Percentiles rank a stretch among this genome's conserved stretches.
Evolutionary conservation across 495 filamentous ascomycete species (phyloP).

Genomic region (Echria macrotheca): DNA sequence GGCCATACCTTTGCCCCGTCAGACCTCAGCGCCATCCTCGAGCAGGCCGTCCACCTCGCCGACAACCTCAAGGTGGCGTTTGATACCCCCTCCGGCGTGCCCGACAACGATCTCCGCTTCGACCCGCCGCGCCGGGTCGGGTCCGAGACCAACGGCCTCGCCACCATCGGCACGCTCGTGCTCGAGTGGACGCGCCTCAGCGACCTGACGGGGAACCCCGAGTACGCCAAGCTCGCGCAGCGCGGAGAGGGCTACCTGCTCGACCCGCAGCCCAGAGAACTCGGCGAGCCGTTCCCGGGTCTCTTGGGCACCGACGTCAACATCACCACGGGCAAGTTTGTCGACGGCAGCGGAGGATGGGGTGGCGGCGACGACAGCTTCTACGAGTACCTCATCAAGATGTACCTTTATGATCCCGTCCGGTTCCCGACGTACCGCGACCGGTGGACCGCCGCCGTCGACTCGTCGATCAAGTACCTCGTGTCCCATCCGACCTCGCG

Average conservation of each 20-base stretch:
- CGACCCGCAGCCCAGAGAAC: slow-evolving; percentile 50
- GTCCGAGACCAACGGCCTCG: slow-evolving; percentile 58
- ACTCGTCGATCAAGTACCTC: slow-evolving; percentile 69
- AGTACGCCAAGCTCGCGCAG: slow-evolving; percentile 63
- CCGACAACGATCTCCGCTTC: slow-evolving; percentile 66
- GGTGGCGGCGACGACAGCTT: slow-evolving; percentile 74
- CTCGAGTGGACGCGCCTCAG: slow-evolving; percentile 83
- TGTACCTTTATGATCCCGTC: slow-evolving; percentile 74
- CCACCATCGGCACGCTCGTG: slow-evolving; percentile 66
- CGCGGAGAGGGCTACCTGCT: slow-evolving; percentile 69
- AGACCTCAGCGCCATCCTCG: slow-evolving; percentile 52
- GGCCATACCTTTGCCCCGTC: slow-evolving; percentile 38
- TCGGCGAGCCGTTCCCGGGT: slow-evolving; percentile 69
- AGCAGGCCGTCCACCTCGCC: slow-evolving; percentile 64
- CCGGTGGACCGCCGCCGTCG: slow-evolving; percentile 71
- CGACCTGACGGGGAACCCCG: slow-evolving; percentile 63
- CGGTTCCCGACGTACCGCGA: slow-evolving; percentile 61
- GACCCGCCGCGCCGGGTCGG: slow-evolving; percentile 42
- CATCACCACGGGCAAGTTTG: slow-evolving; percentile 59
- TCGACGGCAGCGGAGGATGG: slow-evolving; percentile 68
- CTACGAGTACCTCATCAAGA: slow-evolving; percentile 94
- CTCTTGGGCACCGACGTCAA: slow-evolving; percentile 66
- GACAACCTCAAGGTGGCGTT: slow-evolving; percentile 74
- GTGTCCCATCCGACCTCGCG: slow-evolving; percentile 63
- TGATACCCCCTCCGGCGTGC: slow-evolving; percentile 68